phyloP scores from a whole-genome alignment of 345 rosid species.

The Barbarea vulgaris region DNA sequence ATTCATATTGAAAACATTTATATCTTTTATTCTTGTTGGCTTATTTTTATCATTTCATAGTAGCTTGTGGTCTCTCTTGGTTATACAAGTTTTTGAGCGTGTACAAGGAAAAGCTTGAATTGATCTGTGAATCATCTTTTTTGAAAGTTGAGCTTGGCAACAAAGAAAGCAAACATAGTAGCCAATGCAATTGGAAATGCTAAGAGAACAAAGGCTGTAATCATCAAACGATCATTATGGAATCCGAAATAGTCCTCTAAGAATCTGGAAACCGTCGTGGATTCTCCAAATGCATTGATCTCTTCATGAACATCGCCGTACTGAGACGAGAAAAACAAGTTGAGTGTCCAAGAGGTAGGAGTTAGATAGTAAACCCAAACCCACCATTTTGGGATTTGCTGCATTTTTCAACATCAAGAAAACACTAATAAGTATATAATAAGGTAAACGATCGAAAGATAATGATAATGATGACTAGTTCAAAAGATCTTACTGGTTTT shows the following conservation, averaged over 20 bases:
- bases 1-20: conserved; percentile 7
- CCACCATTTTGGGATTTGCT: conserved; percentile 92
- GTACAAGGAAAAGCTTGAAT: not conserved
- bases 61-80: conserved; percentile 16
- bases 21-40: conserved; percentile 10
- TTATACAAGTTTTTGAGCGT: not conserved
- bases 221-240: conserved; percentile 41
- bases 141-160: conserved; percentile 61
- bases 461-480: not conserved
- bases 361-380: conserved; percentile 63
- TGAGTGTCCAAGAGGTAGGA: conserved; percentile 79
- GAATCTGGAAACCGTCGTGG: conserved; percentile 47
- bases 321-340: conserved; percentile 64
- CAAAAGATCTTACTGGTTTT: conserved; percentile 53
- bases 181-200: conserved; percentile 59
- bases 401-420: conserved; percentile 30
- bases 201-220: conserved; percentile 47
- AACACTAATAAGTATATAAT: not conserved
- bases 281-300: conserved; percentile 54
- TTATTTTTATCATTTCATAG: not conserved
- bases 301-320: conserved; percentile 62
- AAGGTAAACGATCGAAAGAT: not conserved
- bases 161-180: conserved; percentile 55
- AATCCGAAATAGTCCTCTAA: conserved; percentile 63
- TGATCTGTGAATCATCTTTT: conserved; percentile 50